Percentiles rank a stretch among this genome's conserved stretches.
Evolutionary conservation across 2,329 filamentous ascomycete species (phyloP).

Genomic region (Monilinia fructicola): DNA sequence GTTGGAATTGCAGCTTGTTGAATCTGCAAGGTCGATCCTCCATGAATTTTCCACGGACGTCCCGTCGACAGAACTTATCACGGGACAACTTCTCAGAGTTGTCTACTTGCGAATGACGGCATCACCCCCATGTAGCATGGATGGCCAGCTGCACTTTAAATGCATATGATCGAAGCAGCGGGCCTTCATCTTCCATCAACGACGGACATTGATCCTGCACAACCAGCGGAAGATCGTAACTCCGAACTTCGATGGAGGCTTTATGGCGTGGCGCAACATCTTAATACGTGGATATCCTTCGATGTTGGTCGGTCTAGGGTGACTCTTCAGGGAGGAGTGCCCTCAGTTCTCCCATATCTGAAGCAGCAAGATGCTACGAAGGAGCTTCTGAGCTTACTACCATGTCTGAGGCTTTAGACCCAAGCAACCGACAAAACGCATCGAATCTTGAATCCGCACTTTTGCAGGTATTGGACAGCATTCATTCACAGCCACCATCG

Average conservation of each 20-base stretch:
- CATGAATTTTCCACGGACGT: constrained; percentile 17
- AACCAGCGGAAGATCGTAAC: not conserved
- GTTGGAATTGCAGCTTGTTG: constrained; percentile 37
- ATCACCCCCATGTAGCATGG: constrained; percentile 35
- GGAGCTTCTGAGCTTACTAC: constrained; percentile 21
- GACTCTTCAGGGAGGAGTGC: not conserved
- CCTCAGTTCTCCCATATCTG: not conserved
- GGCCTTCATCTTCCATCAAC: constrained; percentile 35
- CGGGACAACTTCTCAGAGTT: constrained; percentile 30
- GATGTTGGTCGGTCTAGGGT: constrained; percentile 21
- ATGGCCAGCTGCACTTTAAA: constrained; percentile 30
- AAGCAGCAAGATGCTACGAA: constrained; percentile 15
- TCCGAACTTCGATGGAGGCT: constrained; percentile 21
- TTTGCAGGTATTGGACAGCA: constrained; percentile 2
- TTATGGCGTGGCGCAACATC: constrained; percentile 16
- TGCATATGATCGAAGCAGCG: constrained; percentile 36
- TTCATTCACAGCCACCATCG: constrained; percentile 10
- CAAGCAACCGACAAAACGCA: constrained; percentile 7
- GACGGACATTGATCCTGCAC: not conserved
- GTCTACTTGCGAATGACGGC: constrained; percentile 33
- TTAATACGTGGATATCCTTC: constrained; percentile 21
- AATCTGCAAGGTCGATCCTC: constrained; percentile 26
- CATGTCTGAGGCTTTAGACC: constrained; percentile 19
- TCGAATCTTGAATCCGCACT: constrained; percentile 3
- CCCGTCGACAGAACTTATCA: constrained; percentile 31